Base-by-base conservation (phyloP, 2,329 filamentous ascomycete species). In the Colletotrichum australisinense region DNA sequence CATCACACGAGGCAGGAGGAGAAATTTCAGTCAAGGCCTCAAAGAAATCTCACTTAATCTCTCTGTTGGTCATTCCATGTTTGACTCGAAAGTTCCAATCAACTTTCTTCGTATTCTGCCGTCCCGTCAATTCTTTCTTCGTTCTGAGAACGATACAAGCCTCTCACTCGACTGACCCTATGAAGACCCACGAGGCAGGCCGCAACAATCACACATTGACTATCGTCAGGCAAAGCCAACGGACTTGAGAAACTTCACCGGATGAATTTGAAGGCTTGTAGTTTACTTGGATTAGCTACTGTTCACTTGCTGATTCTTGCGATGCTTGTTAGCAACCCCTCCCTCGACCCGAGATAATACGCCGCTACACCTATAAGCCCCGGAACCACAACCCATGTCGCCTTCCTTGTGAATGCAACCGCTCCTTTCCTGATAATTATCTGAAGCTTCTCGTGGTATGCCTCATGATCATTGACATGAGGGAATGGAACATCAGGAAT, bases 401-500 rank as follows among this genome's bases (percentile, higher is more conserved):
- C 42, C 42, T 49, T 49, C 8, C 42, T 49, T 4, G 2, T 8
- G 19, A 49, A 5, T 22, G 19, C 19, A 2, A 49, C 19, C 8
- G 4, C 19, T 1, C 42, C 42, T 19, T 49, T 49, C 19, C 19
- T 49, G 19, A 22, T 49, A 19, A 49, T 49, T 4, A 49, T 22
- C 19, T 49, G 19, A 11, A 49, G 19, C 42, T 49, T 49, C 4
- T 49, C 42, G 7, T 49, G 42, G 19, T 11, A 22, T 49, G 42
- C 8, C 42, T 49, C 42, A 22, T 49, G 42, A 2, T 83, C 79
- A 72, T 84, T 84, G 16, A 76, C 67, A 26, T 76, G 72, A 1
- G 82, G 80, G 74, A 86, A 85, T 1, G 80, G 74, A 38, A 76
- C 59, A 14, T 78, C 71, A 3, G 84, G 83, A 4, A 82, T 76